These are phyloP conservation scores for Nectriaceae sp. DNA, from an alignment of 2,329 filamentous ascomycete species.

Conservation along the genomic window DNA sequence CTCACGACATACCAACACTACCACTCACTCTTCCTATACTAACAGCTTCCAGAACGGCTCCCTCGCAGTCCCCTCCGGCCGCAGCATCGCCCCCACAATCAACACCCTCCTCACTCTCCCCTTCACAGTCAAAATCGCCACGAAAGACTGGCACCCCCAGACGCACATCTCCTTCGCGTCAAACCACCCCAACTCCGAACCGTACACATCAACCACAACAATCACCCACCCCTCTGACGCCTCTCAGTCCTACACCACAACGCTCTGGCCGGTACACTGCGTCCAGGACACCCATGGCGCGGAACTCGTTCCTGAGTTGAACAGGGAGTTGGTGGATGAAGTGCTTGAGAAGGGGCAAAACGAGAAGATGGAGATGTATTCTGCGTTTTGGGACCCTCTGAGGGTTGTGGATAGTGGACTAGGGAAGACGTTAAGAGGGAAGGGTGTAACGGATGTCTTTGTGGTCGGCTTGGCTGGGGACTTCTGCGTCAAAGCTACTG, in stretches of 20 bases:
- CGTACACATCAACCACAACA: conserved; percentile 66
- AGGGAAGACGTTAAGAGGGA: conserved; percentile 54
- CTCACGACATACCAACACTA: neutral
- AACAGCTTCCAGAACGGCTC: conserved; percentile 67
- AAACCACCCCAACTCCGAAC: conserved; percentile 69
- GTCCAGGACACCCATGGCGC: conserved; percentile 74
- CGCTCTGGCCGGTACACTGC: conserved; percentile 91
- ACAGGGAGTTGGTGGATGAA: conserved; percentile 58
- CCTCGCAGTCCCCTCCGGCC: conserved; percentile 77
- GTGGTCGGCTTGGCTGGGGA: conserved; percentile 85
- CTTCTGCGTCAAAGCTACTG: conserved; percentile 84
- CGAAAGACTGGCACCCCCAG: conserved; percentile 87
- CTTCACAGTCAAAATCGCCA: conserved; percentile 76
- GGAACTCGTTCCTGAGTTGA: conserved; percentile 71
- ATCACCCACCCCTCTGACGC: conserved; percentile 69
- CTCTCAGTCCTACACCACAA: conserved; percentile 62
- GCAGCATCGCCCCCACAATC: conserved; percentile 68
- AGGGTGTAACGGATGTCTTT: conserved; percentile 74
- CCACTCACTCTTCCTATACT: conserved; percentile 7
- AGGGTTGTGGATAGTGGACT: conserved; percentile 65
- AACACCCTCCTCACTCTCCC: conserved; percentile 74
- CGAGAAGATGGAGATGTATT: conserved; percentile 85
- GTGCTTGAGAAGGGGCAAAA: conserved; percentile 80
- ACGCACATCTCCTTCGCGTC: conserved; percentile 86
- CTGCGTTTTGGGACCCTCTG: conserved; percentile 84